Evolutionary conservation across 169 alveolate genomes (phyloP).

Genomic region (Fabrea salina): DNA sequence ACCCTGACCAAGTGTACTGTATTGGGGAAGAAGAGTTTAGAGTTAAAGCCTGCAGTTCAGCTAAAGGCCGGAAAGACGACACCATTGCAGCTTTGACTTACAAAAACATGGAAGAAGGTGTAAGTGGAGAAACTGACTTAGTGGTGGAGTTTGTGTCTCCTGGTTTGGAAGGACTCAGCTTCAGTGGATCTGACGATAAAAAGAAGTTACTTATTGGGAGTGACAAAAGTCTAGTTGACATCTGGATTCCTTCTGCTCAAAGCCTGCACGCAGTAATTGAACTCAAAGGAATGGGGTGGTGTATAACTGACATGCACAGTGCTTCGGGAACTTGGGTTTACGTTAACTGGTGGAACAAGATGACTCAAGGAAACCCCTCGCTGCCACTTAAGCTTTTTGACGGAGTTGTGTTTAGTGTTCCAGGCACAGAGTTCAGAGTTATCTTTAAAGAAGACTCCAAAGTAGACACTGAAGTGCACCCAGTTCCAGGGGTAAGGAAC

Average conservation of each 20-base stretch:
- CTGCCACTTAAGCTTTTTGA: not conserved
- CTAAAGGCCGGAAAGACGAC: not conserved
- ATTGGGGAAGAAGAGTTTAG: not conserved
- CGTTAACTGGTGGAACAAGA: slow-evolving; percentile 8
- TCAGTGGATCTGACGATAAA: not conserved
- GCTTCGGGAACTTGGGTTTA: slow-evolving; percentile 9
- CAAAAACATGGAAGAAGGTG: not conserved
- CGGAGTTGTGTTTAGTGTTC: not conserved
- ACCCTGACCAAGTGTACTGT: not conserved
- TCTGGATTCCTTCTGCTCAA: too few species aligned
- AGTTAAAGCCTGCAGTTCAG: not conserved
- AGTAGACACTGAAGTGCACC: not conserved
- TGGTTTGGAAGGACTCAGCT: not conserved
- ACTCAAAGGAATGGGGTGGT: slow-evolving; percentile 8
- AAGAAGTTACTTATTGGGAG: not conserved
- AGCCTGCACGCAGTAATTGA: slow-evolving; percentile 25
- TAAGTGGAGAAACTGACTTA: not conserved
- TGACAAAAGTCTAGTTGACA: too few species aligned
- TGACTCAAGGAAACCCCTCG: not conserved
- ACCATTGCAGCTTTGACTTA: not conserved
- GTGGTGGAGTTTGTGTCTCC: not conserved
- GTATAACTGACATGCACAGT: not conserved
- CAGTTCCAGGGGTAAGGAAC: not conserved
- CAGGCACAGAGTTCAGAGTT: slow-evolving; percentile 19
- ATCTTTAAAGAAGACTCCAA: not conserved